Evolutionary conservation across 371 early-diverging fungal species (phyloP), one percentile per base, ranked within the genome.

Genomic region (Gilbertella persicaria): DNA sequence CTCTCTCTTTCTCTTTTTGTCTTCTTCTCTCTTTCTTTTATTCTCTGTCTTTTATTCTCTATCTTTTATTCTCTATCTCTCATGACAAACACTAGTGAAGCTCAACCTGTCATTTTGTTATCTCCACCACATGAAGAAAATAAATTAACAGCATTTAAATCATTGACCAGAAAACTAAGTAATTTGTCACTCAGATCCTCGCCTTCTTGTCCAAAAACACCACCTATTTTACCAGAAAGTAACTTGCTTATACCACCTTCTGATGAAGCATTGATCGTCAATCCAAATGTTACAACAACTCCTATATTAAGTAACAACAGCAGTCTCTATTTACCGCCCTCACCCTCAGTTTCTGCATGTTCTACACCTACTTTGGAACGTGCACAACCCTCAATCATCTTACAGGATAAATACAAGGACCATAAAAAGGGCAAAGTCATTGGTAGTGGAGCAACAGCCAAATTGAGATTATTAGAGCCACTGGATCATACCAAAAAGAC

Each of bases 391-490:
- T 20, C 36, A 6, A 23, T 46, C 13, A 24, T 57, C 14, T 42
- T 66, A n/a, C 56, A 63, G 17, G 63, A 67, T 13, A 67, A 67
- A 47, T 67, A 67, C 26, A 52, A 10, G 8, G 26, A 63, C 19
- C 40, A 57, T 25, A 60, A 60, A 41, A 63, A 60, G 25, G 64
- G 64, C 0, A 46, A 44, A 6, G 39, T 21, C 10, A 67, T 70
- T 29, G 70, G 70, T 10, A 45, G 46, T n/a, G 70, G 70, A 13
- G 62, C 70, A 0, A 69, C 66, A 13, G 70, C 70, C 28, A 62
- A 62, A 30, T 29, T 69, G 19, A 33, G 66, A 26, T 25, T 66
- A 12, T 24, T 66, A 5, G 57, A 53, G 17, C 26, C 47, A 7
- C n/a, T 12, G 5, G 17, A 46, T 19, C 14, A 4, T n/a, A 8